phyloP scores from a whole-genome alignment of 495 filamentous ascomycete genomes.

The Aspergillus incahuasiensis region DNA sequence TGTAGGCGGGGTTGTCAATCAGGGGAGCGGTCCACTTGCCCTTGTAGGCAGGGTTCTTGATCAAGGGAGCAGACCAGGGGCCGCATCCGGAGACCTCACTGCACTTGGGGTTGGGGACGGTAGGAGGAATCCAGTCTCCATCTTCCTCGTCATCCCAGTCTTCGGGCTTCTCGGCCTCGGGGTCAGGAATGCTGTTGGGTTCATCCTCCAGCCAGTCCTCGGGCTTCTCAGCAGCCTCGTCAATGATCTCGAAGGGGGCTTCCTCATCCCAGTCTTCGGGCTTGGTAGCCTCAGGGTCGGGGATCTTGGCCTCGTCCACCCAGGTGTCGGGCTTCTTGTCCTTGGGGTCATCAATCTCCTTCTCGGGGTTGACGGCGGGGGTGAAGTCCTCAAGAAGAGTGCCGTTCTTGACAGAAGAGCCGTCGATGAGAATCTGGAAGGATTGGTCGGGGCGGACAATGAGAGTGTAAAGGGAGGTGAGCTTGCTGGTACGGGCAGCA shows the following conservation, averaged over 20 bases:
- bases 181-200: constrained; percentile 80
- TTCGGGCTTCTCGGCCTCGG: constrained; percentile 96
- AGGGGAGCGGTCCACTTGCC: constrained; percentile 94
- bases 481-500: constrained; percentile 81
- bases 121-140: constrained; percentile 96
- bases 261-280: constrained; percentile 99
- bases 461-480: constrained; percentile 89
- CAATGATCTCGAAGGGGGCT: constrained; percentile 89
- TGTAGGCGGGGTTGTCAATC: constrained; percentile 99
- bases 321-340: constrained; percentile 94
- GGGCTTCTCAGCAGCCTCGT: constrained; percentile 86
- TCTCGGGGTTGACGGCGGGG: constrained; percentile 86
- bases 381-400: constrained; percentile 92
- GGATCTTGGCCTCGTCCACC: constrained; percentile 87
- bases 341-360: constrained; percentile 95
- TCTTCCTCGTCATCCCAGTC: constrained; percentile 99
- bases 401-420: constrained; percentile 77
- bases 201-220: constrained; percentile 97
- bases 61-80: constrained; percentile 86
- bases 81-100: constrained; percentile 91
- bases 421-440: constrained; percentile 85
- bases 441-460: constrained; percentile 95
- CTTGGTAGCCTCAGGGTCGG: constrained; percentile 92
- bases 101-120: constrained; percentile 93
- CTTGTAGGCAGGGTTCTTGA: constrained; percentile 96